Conservation (phyloP, 2,329 filamentous ascomycete species). For the Fusarium sp. region DNA sequence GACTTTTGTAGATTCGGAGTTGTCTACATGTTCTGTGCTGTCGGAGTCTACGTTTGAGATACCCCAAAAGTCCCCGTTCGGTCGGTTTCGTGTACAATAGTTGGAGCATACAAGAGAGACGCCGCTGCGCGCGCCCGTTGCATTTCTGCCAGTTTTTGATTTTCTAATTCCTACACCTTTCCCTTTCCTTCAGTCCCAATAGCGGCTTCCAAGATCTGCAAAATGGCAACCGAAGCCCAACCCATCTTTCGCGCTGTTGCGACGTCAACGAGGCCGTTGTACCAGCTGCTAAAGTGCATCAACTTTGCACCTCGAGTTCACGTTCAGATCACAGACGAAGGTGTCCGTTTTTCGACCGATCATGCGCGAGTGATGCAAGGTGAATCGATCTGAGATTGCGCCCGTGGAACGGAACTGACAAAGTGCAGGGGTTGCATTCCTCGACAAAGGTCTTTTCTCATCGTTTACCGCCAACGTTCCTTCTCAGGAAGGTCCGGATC, state of each 20-base stretch:
- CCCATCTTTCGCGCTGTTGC: slow-evolving; percentile 81
- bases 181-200: slow-evolving; percentile 1
- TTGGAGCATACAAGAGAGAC: slow-evolving; percentile 49
- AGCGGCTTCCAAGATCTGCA: slow-evolving; percentile 1
- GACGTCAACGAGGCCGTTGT: slow-evolving; percentile 81
- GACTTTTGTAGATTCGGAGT: slow-evolving; percentile 78
- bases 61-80: slow-evolving; percentile 52
- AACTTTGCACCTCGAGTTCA: slow-evolving; percentile 69
- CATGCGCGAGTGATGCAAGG: slow-evolving; percentile 93
- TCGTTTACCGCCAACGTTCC: slow-evolving; percentile 78
- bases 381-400: slow-evolving; percentile 51
- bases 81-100: slow-evolving; percentile 53
- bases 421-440: slow-evolving; percentile 70
- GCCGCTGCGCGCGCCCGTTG: slow-evolving; percentile 46
- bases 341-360: slow-evolving; percentile 88
- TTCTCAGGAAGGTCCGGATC: slow-evolving; percentile 52
- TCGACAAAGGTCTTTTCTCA: slow-evolving; percentile 90
- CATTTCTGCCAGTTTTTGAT: slow-evolving; percentile 41
- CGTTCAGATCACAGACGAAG: slow-evolving; percentile 83
- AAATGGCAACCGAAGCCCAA: slow-evolving; percentile 51
- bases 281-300: slow-evolving; percentile 70
- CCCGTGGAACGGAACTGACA: slow-evolving; percentile 13
- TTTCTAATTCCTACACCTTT: slow-evolving; percentile 13
- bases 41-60: slow-evolving; percentile 95
- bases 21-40: slow-evolving; percentile 98